A percentile compares a stretch with the other conserved stretches of the same genome.
phyloP scores from a whole-genome alignment of 129 eudicot genomes.

The Lactuca sativa region DNA sequence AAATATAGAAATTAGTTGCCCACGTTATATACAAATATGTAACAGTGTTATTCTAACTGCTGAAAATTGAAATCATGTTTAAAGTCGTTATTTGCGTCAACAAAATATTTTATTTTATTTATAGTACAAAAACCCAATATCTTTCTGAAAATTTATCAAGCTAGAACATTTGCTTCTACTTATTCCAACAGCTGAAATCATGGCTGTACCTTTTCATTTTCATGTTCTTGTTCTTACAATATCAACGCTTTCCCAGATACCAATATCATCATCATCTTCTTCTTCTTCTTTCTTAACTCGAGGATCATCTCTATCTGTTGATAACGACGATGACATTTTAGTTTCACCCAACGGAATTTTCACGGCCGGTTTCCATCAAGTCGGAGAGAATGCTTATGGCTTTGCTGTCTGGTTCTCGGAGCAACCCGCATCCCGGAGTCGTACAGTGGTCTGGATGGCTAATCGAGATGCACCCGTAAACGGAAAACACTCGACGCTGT shows the following conservation, averaged over 20 bases:
- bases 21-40: too few relatives aligned
- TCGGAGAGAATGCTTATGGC: constrained; percentile 40
- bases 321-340: constrained; percentile 11
- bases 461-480: constrained; percentile 53
- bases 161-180: too few relatives aligned
- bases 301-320: constrained; percentile 30
- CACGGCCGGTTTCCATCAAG: constrained; percentile 42
- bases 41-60: too few relatives aligned
- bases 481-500: constrained; percentile 29
- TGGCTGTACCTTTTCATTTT: constrained; percentile 6
- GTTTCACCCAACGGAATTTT: constrained; percentile 32
- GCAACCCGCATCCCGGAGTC: not conserved
- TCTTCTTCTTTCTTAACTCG: not conserved
- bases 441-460: constrained; percentile 51
- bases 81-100: too few relatives aligned
- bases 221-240: not conserved
- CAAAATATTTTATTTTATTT: too few relatives aligned
- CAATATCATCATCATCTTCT: constrained; percentile 4
- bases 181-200: not conserved
- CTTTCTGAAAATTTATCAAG: too few relatives aligned
- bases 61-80: too few relatives aligned
- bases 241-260: not conserved
- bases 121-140: too few relatives aligned
- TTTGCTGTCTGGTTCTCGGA: constrained; percentile 45
- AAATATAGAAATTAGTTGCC: too few relatives aligned